Base-by-base conservation (phyloP, 176 grass and related monocot genomes). In the Guadua angustifolia region DNA sequence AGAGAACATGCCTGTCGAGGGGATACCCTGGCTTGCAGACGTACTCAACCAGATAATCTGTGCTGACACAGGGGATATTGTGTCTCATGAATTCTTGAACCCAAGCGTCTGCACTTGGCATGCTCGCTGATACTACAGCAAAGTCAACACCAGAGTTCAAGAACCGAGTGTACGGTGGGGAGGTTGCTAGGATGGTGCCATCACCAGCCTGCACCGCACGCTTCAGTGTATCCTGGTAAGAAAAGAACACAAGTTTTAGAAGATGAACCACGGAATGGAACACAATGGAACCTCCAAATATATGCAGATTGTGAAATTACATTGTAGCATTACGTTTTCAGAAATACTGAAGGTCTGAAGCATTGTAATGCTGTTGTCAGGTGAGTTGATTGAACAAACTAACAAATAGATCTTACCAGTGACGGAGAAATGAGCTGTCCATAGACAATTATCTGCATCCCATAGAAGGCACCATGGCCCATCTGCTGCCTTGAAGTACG, bases 21-120 rank as follows among this genome's bases (percentile, higher is more conserved):
- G 95, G 81, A 44, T 86, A 86, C 6, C 91, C 93, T 1, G 91
- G 85, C 79, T 94, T 95, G 77, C 91, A 92, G 44, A 93, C 79
- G 19, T 91, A 95, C 67, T 98, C 93, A 2, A 98, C 95, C 51
- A 95, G 75, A 51, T 95, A 95, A 75, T 98, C 93, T 3, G 89
- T 70, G 1, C 55, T 89, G 60, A 98, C 65, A 10, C 93, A 95
- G 5, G 95, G 89, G 65, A 95, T 88, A 26, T 85, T 61, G 26
- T 92, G 82, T 35, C 78, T 50, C 35, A 91, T 56, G 82, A 95
- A 98, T 59, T 95, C 87, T 80, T 88, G 93, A 52, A 98, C 85
- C 85, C 93, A 95, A 61, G 85, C 71, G 29, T 98, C 95, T 40
- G 85, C 77, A 83, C 91, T 83, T 21, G 91, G 87, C 66, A 88